These are phyloP conservation scores for Globomyces pollinis-pini DNA, from an alignment of 192 early-diverging fungal genomes.

Conservation along the genomic window DNA sequence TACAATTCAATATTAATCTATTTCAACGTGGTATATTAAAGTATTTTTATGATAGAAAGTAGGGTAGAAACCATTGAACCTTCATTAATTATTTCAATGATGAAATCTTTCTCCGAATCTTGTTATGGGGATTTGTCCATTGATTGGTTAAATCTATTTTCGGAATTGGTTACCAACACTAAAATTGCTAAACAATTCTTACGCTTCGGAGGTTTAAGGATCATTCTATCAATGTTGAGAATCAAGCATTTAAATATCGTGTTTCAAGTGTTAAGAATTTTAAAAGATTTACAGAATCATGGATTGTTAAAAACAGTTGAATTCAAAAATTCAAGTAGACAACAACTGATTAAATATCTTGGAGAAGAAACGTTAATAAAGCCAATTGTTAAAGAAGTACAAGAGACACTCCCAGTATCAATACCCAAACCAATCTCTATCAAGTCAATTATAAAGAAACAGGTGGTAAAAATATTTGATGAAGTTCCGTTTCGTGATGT, in stretches of 20 bases:
- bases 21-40: too few species aligned
- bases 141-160: not conserved
- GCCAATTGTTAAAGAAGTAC: too few species aligned
- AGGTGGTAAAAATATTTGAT: too few species aligned
- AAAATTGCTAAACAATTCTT: not conserved
- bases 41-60: too few species aligned
- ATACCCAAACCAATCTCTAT: too few species aligned
- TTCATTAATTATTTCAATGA: not conserved
- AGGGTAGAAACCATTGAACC: not conserved
- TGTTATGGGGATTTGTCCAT: not conserved
- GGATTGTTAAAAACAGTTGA: not conserved
- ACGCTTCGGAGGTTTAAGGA: not conserved
- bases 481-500: too few species aligned
- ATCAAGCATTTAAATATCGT: constrained; percentile 2
- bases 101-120: not conserved
- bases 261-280: not conserved
- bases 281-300: not conserved
- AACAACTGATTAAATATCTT: constrained; percentile 8
- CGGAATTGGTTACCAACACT: not conserved
- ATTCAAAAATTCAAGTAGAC: not conserved
- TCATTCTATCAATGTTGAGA: constrained; percentile 3
- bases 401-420: too few species aligned
- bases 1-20: too few species aligned
- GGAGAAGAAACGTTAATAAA: too few species aligned
- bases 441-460: too few species aligned